Base-by-base conservation (phyloP, 2,329 filamentous ascomycete species). In the Tolypocladium cylindrosporum region DNA sequence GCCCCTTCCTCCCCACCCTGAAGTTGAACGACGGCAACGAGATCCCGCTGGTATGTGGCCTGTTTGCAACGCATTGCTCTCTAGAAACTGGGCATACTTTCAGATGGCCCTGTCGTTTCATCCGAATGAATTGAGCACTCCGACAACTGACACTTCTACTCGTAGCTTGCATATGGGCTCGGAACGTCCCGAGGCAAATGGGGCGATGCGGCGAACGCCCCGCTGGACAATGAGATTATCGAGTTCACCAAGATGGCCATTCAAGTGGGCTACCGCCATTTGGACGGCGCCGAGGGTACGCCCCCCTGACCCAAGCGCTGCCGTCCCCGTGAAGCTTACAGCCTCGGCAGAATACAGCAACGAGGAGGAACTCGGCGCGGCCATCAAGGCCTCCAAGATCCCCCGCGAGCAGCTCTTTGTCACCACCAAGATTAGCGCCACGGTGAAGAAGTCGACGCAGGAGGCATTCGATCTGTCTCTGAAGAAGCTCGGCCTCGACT, bases 11-110 rank as follows among this genome's bases (percentile, higher is more conserved):
- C 43, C 85, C 85, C 1, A 75, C 71, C 57, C 71, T 91, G 57
- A 89, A 87, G 74, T 77, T 92, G 58, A 90, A 89, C 64, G 87
- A 92, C 74, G 88, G 87, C 61, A 82, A 83, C 60, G 80, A 83
- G 59, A 89, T 92, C 56, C 89, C 89, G 13, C 79, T 88, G 77
- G 84, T 87, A 73, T 61, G 76, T 52, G 48, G 9, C 45, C 16
- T 8, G 1, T 19, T 14, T 19, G 27, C 27, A 8, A 4, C 31
- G 16, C 16, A 36, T 7, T 13, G 16, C 31, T 36, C 13, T 27
- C 5, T 9, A 21, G 48, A 51, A 36, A 21, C 27, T 2, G 10
- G 27, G 11, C 45, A 11, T 16, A n/a, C 7, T 1, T 21, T 19
- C 4, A 37, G 5, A 21, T 4, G 31, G 11, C 34, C 19, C 5